Evolutionary conservation across 306 rosid species (phyloP).

Genomic region (Astragalus glycyphyllos): DNA sequence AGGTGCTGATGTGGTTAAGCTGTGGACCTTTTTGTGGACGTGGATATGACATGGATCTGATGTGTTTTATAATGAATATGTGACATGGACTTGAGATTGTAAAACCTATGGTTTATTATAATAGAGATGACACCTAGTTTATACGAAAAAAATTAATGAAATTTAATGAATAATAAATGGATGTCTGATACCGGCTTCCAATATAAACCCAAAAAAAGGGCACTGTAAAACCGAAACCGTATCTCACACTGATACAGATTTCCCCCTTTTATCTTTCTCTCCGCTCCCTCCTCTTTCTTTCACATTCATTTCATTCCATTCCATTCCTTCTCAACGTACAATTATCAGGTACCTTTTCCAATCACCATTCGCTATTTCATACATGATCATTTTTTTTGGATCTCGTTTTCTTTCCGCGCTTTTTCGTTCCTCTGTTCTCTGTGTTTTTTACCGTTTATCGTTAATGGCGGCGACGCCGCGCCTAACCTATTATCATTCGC

Average conservation of each 20-base stretch:
- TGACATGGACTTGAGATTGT: too few species aligned
- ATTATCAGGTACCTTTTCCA: slow-evolving; percentile 25
- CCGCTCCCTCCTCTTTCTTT: neutral
- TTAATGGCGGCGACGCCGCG: neutral
- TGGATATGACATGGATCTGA: too few species aligned
- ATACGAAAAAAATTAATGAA: too few species aligned
- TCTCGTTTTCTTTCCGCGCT: neutral
- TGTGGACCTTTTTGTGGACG: too few species aligned
- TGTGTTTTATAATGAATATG: too few species aligned
- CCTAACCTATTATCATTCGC: neutral
- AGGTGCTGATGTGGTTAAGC: too few species aligned
- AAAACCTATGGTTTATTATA: too few species aligned
- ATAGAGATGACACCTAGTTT: too few species aligned
- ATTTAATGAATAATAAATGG: too few species aligned
- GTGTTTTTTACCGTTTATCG: neutral
- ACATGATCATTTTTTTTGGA: neutral
- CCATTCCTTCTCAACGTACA: neutral
- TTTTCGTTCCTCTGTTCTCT: neutral
- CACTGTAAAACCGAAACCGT: neutral
- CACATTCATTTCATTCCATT: neutral
- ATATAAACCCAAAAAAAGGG: neutral
- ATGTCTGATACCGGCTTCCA: neutral
- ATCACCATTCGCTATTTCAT: slow-evolving; percentile 11
- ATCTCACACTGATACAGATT: neutral
- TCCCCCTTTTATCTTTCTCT: neutral